A percentile compares a stretch with the other conserved stretches of the same genome.
phyloP scores from a whole-genome alignment of 1,284 basidiomycete species.

The Sanghuangporus weigelae region DNA sequence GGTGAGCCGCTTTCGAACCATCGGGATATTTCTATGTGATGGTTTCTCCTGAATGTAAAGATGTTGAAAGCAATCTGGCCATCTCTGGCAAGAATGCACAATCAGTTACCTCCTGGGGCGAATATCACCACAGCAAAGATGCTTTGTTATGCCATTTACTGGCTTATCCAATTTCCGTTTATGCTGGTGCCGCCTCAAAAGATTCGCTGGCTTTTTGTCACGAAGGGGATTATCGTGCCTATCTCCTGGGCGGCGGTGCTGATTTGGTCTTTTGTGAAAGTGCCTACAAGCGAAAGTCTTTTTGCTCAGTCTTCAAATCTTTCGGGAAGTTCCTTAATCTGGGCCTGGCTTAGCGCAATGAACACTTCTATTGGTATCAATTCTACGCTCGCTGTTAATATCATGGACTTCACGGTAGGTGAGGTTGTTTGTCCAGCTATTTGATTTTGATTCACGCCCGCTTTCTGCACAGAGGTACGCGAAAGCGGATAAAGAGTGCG shows the following conservation, averaged over 20 bases:
- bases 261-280: conserved; percentile 68
- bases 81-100: conserved; percentile 55
- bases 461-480: conserved; percentile 46
- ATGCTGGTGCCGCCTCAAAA: conserved; percentile 71
- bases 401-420: conserved; percentile 65
- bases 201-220: conserved; percentile 68
- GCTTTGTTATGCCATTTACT: conserved; percentile 77
- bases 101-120: conserved; percentile 51
- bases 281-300: conserved; percentile 47
- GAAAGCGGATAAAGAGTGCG: conserved; percentile 52
- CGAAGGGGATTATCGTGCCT: conserved; percentile 63
- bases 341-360: conserved; percentile 70
- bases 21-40: background rate
- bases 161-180: conserved; percentile 70
- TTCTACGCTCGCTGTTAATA: conserved; percentile 63
- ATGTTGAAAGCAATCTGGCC: conserved; percentile 82
- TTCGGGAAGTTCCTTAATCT: conserved; percentile 49
- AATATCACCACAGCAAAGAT: conserved; percentile 63
- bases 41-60: conserved; percentile 22
- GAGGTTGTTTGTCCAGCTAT: background rate
- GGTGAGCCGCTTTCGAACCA: conserved; percentile 21
- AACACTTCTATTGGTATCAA: conserved; percentile 68
- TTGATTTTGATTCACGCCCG: background rate
- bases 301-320: conserved; percentile 41
- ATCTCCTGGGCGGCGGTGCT: conserved; percentile 65